These are phyloP conservation scores for Colletotrichum sp. DNA, from an alignment of 2,329 filamentous ascomycete genomes.

Conservation along the genomic window DNA sequence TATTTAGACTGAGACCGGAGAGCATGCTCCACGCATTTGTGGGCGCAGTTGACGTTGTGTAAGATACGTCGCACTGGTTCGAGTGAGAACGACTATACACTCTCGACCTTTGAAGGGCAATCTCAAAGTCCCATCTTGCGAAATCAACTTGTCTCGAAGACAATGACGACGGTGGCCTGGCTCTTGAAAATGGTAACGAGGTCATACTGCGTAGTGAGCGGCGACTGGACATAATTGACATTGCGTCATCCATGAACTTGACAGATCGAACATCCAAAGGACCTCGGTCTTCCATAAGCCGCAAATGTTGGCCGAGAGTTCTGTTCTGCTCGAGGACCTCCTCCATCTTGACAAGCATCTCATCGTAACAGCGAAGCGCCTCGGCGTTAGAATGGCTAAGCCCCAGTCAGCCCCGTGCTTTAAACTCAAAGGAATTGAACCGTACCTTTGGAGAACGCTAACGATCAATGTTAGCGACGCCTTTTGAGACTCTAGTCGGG, in stretches of 20 bases:
- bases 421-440: not conserved
- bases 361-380: not conserved
- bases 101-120: not conserved
- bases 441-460: not conserved
- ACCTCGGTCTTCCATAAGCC: not conserved
- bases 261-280: not conserved
- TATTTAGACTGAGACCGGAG: not conserved
- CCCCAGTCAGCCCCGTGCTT: fast-evolving
- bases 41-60: not conserved
- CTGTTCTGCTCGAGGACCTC: not conserved
- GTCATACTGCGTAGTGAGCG: not conserved
- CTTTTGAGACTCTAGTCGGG: not conserved
- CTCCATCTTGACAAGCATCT: not conserved
- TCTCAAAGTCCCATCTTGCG: not conserved
- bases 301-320: not conserved
- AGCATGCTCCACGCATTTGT: not conserved
- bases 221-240: not conserved
- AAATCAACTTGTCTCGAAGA: not conserved
- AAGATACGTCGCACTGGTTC: not conserved
- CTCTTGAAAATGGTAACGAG: not conserved
- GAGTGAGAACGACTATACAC: not conserved
- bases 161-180: not conserved
- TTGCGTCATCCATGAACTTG: not conserved
- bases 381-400: not conserved
- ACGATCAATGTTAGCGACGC: not conserved